Evolutionary conservation across 2,329 filamentous ascomycete genomes (phyloP), one percentile per base, ranked within the genome.

Genomic region (Apiospora malaysiana): DNA sequence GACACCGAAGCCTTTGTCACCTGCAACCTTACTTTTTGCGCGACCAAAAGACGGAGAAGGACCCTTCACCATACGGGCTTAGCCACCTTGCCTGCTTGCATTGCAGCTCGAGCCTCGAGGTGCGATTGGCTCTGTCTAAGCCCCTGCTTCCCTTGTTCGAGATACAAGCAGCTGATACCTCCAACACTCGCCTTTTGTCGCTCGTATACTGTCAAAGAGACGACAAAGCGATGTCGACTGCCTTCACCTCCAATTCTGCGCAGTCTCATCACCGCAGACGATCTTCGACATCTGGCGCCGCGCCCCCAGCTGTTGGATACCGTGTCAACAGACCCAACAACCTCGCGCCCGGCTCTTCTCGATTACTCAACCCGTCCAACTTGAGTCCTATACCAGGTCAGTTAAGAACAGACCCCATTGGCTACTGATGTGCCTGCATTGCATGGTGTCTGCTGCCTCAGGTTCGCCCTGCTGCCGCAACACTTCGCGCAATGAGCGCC

Each of bases 361-460:
- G 67, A 32, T 42, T 49, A 46, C 67, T 68, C 25, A 40, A 56
- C 14, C 76, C 81, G 71, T 76, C 79, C 71, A 77, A 78, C 72
- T 83, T 90, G 69, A 86, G 88, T 72, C 85, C 89, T 45, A 86
- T 90, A 76, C 85, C 87, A 77, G 88, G 88, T 87, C 87, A 79
- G 86, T 85, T 71, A 66, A 66, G 47, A 23, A 43, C n/a, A 46
- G 25, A 9, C 47, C 18, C 45, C 45, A 27, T 47, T 21, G 43
- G 27, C 45, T 8, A n/a, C 51, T 14, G 14, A 21, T 37, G 16
- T 16, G 9, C n/a, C 40, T 7, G 18, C 45, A 18, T 32, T 32
- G 32, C 32, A 25, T 68, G 46, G 42, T 27, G 12, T 21, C 45
- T 14, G 9, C 25, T 51, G 27, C 46, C n/a, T 32, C 23, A 21